These are phyloP conservation scores for Hibiscus tridactylites DNA, from an alignment of 345 rosid genomes.

Conservation along the genomic window DNA sequence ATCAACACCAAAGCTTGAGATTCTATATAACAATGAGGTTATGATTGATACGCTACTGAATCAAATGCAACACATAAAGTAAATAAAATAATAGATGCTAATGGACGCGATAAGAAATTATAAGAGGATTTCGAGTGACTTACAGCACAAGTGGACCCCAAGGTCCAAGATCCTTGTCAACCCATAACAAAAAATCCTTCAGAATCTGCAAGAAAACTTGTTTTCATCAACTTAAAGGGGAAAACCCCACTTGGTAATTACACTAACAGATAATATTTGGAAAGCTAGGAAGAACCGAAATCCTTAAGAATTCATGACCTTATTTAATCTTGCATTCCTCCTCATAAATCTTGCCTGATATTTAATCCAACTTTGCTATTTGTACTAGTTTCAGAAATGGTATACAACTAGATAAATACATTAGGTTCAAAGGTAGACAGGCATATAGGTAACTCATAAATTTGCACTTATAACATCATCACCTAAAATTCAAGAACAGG, in stretches of 20 bases:
- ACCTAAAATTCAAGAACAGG: neutral
- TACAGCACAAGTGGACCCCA: conserved; percentile 97
- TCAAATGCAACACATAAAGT: too few relatives aligned
- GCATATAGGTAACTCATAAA: too few relatives aligned
- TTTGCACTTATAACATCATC: too few relatives aligned
- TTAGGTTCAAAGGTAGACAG: neutral
- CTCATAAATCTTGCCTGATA: neutral
- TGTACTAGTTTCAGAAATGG: neutral
- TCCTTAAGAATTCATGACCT: neutral
- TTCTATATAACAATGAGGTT: too few relatives aligned
- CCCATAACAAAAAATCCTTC: conserved; percentile 94
- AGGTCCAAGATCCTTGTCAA: conserved; percentile 83
- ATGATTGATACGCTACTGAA: too few relatives aligned
- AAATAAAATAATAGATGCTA: too few relatives aligned
- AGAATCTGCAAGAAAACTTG: conserved; percentile 48
- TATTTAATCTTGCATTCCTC: neutral
- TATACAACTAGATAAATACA: neutral
- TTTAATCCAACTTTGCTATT: neutral
- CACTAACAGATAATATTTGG: neutral
- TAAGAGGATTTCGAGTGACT: conserved; percentile 23
- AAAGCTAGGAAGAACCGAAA: neutral
- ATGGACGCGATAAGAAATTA: too few relatives aligned
- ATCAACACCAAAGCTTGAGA: too few relatives aligned
- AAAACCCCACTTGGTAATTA: neutral
- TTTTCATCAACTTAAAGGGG: conserved; percentile 12